Conservation (phyloP, 148 eudicot genomes). For the Amaranthus palmeri region DNA sequence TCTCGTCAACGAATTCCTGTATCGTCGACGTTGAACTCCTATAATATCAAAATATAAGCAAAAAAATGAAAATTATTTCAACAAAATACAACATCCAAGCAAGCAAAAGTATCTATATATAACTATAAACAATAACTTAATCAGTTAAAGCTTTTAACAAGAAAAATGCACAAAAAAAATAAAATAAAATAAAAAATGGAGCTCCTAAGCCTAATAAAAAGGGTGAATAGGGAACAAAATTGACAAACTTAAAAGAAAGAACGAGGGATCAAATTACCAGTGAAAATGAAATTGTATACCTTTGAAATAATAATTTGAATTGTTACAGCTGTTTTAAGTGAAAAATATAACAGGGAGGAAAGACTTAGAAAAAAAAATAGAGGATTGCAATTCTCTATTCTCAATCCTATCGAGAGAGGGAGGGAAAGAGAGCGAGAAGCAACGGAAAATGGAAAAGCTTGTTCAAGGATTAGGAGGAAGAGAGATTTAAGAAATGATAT, state of each 20-base stretch:
- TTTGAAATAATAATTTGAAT: no score
- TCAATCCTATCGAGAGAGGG: constrained; percentile 8
- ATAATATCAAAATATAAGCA: not conserved
- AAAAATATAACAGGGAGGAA: no score
- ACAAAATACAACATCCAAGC: not conserved
- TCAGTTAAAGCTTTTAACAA: not conserved
- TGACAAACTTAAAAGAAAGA: constrained; percentile 12
- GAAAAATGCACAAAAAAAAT: no score
- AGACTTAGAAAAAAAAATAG: no score
- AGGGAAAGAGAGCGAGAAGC: constrained; percentile 11
- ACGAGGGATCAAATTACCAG: not conserved
- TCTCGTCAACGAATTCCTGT: not conserved
- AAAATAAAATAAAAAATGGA: not conserved
- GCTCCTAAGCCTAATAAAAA: not conserved
- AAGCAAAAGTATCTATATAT: not conserved
- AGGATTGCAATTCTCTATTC: not conserved
- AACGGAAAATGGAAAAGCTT: constrained; percentile 12
- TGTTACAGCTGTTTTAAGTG: no score
- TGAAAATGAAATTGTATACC: constrained; percentile 15
- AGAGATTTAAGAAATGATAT: not conserved
- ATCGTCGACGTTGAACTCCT: constrained; percentile 7
- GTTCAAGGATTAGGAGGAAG: constrained; percentile 7
- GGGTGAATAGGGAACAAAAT: not conserved
- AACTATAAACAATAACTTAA: constrained; percentile 1
- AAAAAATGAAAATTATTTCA: not conserved